Evolutionary conservation across 345 rosid species (phyloP).

Genomic region (Syzygium grande): DNA sequence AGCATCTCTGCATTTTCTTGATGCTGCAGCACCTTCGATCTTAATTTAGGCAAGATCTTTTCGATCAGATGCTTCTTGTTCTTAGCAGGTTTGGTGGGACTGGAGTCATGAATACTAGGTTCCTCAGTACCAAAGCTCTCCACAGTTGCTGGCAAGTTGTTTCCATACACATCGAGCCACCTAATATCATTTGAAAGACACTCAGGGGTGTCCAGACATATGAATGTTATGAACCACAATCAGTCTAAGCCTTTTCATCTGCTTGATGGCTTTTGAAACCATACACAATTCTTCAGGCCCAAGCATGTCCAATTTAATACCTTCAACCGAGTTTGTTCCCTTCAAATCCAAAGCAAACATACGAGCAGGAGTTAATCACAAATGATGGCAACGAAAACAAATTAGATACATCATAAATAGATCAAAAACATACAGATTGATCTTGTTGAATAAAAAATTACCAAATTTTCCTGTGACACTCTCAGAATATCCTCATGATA

Average conservation of each 20-base stretch:
- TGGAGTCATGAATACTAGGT: background rate
- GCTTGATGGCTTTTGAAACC: constrained; percentile 1
- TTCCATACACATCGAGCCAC: background rate
- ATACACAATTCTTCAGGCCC: background rate
- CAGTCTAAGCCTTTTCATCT: constrained; percentile 16
- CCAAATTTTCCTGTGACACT: too few species aligned
- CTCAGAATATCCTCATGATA: too few species aligned
- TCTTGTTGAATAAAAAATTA: too few species aligned
- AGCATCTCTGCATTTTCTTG: background rate
- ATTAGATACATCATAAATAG: background rate
- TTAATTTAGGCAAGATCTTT: background rate
- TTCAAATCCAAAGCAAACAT: background rate
- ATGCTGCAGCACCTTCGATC: too few species aligned
- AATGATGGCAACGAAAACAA: background rate
- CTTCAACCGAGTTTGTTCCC: constrained; percentile 19
- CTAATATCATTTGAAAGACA: constrained; percentile 1
- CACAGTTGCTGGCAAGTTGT: background rate
- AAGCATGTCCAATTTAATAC: constrained; percentile 3
- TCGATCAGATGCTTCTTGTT: background rate
- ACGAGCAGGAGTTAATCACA: background rate
- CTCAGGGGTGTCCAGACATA: constrained; percentile 9
- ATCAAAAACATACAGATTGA: too few species aligned
- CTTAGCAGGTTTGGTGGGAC: background rate
- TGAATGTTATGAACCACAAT: background rate
- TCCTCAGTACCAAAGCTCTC: background rate